Conservation (phyloP, 2,329 filamentous ascomycete genomes). For the Dryadomyces quercus-mongolicae region DNA sequence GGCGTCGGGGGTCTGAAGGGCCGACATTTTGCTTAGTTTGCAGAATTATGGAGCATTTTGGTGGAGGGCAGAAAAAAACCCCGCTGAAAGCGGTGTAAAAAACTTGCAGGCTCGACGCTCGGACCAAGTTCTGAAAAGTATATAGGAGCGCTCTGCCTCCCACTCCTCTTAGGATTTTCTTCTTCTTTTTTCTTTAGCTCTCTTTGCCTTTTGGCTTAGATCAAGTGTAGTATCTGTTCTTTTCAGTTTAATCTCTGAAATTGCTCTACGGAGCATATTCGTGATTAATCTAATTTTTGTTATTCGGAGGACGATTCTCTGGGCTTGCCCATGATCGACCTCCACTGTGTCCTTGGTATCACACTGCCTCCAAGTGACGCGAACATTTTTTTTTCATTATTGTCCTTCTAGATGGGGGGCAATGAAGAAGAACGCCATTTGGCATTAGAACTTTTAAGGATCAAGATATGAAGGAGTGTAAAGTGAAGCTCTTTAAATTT, state of each 20-base stretch:
- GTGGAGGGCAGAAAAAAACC: neutral
- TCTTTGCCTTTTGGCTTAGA: conserved; percentile 61
- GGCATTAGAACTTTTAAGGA: too few species aligned
- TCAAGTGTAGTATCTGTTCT: conserved; percentile 96
- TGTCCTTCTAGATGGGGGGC: conserved; percentile 31
- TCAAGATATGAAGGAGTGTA: too few species aligned
- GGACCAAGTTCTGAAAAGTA: conserved; percentile 4
- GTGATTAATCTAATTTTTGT: conserved; percentile 80
- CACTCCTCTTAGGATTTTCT: conserved; percentile 14
- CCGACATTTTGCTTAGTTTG: too few species aligned
- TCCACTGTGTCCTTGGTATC: conserved; percentile 64
- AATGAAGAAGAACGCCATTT: conserved; percentile 48
- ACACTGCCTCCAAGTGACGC: conserved; percentile 65
- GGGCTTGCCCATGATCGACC: conserved; percentile 56
- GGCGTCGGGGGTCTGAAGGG: too few species aligned
- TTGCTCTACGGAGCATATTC: conserved; percentile 57
- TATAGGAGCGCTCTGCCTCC: conserved; percentile 5
- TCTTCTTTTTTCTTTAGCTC: conserved; percentile 41
- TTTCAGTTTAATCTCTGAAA: conserved; percentile 97
- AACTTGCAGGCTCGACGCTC: neutral
- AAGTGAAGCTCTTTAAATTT: too few species aligned
- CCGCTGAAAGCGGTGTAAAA: neutral
- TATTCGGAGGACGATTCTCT: conserved; percentile 41
- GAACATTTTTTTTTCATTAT: conserved; percentile 52
- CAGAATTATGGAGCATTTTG: too few species aligned